Conservation (phyloP, 2,329 filamentous ascomycete genomes). For the Monosporascus sp. region DNA sequence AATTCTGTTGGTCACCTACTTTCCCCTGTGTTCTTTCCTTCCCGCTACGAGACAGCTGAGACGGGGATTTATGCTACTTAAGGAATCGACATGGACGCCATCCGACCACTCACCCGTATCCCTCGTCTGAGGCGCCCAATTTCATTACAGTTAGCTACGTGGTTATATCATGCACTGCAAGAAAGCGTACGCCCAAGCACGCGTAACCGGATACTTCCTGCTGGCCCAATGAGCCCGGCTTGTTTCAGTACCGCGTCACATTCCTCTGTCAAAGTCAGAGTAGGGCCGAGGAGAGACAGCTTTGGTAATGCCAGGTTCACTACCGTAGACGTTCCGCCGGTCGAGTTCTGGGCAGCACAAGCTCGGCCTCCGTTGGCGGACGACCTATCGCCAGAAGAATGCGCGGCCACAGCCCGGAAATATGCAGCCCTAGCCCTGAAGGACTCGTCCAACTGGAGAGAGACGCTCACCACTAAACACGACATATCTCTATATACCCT, state of each 20-base stretch:
- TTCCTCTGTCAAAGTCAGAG: not conserved
- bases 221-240: not conserved
- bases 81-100: constrained; percentile 1
- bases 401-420: constrained; percentile 12
- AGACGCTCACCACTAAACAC: constrained; percentile 9
- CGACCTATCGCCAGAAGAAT: constrained; percentile 17
- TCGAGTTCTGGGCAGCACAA: constrained; percentile 19
- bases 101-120: constrained; percentile 5
- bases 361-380: constrained; percentile 5
- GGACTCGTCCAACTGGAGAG: constrained; percentile 18
- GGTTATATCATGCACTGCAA: constrained; percentile 1
- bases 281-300: constrained; percentile 1
- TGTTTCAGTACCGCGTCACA: not conserved
- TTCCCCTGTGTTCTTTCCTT: no score
- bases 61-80: not conserved
- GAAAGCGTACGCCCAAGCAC: not conserved
- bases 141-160: not conserved
- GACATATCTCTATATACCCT: constrained; percentile 20
- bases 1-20: no score
- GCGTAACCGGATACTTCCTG: not conserved
- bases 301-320: constrained; percentile 19
- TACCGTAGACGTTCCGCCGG: constrained; percentile 20
- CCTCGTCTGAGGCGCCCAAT: constrained; percentile 6
- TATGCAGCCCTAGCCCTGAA: constrained; percentile 22
- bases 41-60: no score